Percentiles rank a stretch among this genome's conserved stretches.
phyloP scores from a whole-genome alignment of 495 filamentous ascomycete species.

The Annulohypoxylon nitens region DNA sequence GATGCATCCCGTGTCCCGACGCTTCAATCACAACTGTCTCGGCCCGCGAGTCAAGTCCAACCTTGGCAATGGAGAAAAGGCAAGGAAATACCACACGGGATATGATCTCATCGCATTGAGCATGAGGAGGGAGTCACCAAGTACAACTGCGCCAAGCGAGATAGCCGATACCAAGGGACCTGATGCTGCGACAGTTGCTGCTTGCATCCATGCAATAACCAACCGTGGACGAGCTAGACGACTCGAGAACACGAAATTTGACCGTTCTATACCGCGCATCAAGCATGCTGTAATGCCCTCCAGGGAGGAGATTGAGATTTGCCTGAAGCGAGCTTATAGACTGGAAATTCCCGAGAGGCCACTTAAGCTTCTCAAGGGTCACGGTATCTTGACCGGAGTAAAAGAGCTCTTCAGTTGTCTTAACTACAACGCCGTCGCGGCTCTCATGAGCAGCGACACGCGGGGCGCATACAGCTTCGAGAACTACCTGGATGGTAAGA shows the following conservation, averaged over 20 bases:
- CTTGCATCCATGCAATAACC: background rate
- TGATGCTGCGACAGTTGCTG: background rate
- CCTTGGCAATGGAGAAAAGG: background rate
- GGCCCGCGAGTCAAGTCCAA: slow-evolving; percentile 5
- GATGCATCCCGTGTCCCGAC: slow-evolving; percentile 18
- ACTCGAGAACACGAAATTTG: background rate
- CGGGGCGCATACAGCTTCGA: slow-evolving; percentile 22
- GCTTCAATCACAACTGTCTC: background rate
- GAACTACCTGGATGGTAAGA: background rate
- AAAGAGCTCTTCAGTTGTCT: slow-evolving; percentile 5
- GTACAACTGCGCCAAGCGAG: background rate
- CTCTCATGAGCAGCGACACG: background rate
- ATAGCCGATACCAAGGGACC: background rate
- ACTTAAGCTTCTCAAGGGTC: background rate
- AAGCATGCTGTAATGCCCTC: background rate
- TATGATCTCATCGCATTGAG: background rate
- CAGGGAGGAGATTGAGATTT: background rate
- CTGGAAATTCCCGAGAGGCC: background rate
- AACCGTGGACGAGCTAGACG: background rate
- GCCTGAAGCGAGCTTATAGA: background rate
- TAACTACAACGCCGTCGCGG: background rate
- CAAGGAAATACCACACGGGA: background rate
- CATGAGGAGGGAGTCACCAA: background rate
- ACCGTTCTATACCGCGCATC: background rate
- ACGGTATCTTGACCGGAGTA: background rate